Percentiles rank a stretch among this genome's conserved stretches.
Conservation (phyloP, 768 basidiomycete species). For the Phylloporus scabripes region DNA sequence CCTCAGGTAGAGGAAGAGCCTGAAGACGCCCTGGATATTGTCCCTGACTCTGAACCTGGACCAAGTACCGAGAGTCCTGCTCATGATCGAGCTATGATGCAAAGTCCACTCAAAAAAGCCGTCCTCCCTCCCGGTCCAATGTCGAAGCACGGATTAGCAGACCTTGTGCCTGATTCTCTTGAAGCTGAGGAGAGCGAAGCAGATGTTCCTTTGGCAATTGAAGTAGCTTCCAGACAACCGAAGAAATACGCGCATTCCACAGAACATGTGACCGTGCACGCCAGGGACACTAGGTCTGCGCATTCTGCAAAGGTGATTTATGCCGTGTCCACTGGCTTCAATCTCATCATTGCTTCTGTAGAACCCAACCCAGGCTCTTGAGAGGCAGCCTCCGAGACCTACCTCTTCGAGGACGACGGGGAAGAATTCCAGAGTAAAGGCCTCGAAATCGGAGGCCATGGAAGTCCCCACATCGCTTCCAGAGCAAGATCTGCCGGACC, state of each 20-base stretch:
- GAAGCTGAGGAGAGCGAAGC: constrained; percentile 30
- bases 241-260: constrained; percentile 3
- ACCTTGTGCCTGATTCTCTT: constrained; percentile 26
- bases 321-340: neutral
- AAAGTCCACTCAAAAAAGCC: constrained; percentile 12
- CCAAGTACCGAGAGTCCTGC: constrained; percentile 8
- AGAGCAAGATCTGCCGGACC: constrained; percentile 39
- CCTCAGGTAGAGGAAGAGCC: neutral
- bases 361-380: neutral
- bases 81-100: neutral
- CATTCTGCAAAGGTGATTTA: constrained; percentile 16
- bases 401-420: constrained; percentile 6
- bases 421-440: constrained; percentile 9
- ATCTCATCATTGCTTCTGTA: neutral
- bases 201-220: constrained; percentile 41
- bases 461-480: constrained; percentile 58
- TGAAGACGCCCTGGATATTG: constrained; percentile 42
- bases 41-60: constrained; percentile 62
- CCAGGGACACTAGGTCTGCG: constrained; percentile 4
- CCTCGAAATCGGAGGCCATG: constrained; percentile 24
- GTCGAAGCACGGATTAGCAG: constrained; percentile 19
- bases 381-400: constrained; percentile 10
- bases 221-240: constrained; percentile 17
- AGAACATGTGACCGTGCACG: constrained; percentile 1
- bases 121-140: constrained; percentile 22